Percentiles rank a stretch among this genome's conserved stretches.
Evolutionary conservation across 2,329 filamentous ascomycete species (phyloP).

Genomic region (Alternaria consortialis): DNA sequence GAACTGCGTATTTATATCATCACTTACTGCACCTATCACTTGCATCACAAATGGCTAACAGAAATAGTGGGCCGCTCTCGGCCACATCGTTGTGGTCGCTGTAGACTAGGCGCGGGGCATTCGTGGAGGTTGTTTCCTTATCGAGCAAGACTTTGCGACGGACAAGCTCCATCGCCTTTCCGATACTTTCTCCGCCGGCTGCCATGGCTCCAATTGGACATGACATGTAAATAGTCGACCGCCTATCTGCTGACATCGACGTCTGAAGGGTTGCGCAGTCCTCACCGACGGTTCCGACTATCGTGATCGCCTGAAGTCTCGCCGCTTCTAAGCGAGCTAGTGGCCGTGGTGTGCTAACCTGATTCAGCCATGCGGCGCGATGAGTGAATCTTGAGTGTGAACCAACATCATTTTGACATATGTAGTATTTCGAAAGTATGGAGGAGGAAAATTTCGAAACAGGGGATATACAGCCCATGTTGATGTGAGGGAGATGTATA

Average conservation of each 20-base stretch:
- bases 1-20: slow-evolving; percentile 29
- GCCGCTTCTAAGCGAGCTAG: slow-evolving; percentile 21
- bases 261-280: slow-evolving; percentile 5
- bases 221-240: slow-evolving; percentile 9
- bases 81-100: slow-evolving; percentile 25
- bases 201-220: slow-evolving; percentile 36
- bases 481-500: too few relatives aligned
- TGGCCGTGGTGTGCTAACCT: slow-evolving; percentile 9
- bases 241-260: slow-evolving; percentile 30
- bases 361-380: slow-evolving; percentile 11
- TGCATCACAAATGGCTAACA: slow-evolving; percentile 13
- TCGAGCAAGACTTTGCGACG: slow-evolving; percentile 41
- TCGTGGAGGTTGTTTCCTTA: slow-evolving; percentile 40
- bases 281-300: slow-evolving; percentile 21
- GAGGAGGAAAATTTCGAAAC: too few relatives aligned
- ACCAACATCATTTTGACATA: background rate
- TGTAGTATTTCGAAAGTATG: background rate
- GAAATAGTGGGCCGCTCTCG: slow-evolving; percentile 33
- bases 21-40: slow-evolving; percentile 16
- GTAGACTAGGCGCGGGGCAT: slow-evolving; percentile 36
- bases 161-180: slow-evolving; percentile 22
- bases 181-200: slow-evolving; percentile 33
- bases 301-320: slow-evolving; percentile 1
- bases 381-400: background rate
- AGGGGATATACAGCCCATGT: rapidly evolving